phyloP scores from a whole-genome alignment of 2,329 filamentous ascomycete species.

The Aspergillus glaucus region DNA sequence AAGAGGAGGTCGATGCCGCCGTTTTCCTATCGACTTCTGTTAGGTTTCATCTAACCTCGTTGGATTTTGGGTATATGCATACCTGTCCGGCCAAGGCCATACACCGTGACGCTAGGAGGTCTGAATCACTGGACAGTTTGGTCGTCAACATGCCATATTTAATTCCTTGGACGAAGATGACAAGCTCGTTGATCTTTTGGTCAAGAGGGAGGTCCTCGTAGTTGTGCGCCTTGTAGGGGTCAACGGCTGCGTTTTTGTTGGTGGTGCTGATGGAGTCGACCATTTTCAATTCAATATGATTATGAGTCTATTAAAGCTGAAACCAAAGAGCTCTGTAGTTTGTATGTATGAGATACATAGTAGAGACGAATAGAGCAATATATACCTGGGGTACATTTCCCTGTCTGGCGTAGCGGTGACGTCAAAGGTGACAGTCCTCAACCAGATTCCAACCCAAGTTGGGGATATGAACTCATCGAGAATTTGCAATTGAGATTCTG shows the following conservation, averaged over 20 bases:
- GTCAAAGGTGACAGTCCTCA: conserved; percentile 5
- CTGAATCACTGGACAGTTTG: conserved; percentile 52
- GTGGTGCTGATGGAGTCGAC: conserved; percentile 48
- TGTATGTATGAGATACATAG: too few species aligned
- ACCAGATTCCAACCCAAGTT: not conserved
- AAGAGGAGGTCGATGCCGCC: conserved; percentile 78
- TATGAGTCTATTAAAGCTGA: not conserved
- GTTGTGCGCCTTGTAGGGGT: conserved; percentile 77
- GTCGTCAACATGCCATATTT: conserved; percentile 93
- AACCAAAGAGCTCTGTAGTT: not conserved
- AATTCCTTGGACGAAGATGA: conserved; percentile 61
- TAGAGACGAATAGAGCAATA: not conserved
- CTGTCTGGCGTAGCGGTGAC: conserved; percentile 14
- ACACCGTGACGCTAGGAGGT: conserved; percentile 68
- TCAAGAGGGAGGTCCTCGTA: conserved; percentile 63
- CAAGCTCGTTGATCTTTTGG: conserved; percentile 70
- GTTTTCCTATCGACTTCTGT: conserved; percentile 52
- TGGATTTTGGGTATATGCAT: conserved; percentile 14
- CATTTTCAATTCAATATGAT: conserved; percentile 16
- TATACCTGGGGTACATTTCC: conserved; percentile 1
- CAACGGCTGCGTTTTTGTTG: conserved; percentile 58
- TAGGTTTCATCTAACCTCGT: not conserved
- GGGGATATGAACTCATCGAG: not conserved
- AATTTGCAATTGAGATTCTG: not conserved
- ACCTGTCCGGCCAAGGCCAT: conserved; percentile 81